Evolutionary conservation across 441 rosid genomes (phyloP), one percentile per base, ranked within the genome.

Genomic region (Omphalea diandra): DNA sequence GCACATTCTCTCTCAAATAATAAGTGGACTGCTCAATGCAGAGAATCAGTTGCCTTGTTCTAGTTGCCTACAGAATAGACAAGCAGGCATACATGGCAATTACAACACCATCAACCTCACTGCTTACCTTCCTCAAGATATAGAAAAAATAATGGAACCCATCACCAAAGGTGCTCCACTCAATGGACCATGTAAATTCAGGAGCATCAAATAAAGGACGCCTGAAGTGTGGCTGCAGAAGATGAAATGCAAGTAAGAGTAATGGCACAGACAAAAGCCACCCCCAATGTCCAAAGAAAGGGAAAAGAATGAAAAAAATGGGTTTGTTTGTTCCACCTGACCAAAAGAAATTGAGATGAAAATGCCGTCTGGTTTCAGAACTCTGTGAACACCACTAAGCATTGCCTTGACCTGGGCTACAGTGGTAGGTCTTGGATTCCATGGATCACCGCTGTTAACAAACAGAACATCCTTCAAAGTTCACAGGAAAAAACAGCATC

Each of bases 381-480:
- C 96, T 31, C 92, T 82, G 74, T 94, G 96, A 76, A 85, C 96
- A 44, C 88, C 81, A 59, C 84, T 84, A 15, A 94, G 97, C 86
- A 90, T 90, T 36, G 86, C 84, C 86, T 81, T 86, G 79, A 88
- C 97, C 79, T 83, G 85, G n/a, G 78, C 70, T 20, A 87, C 88
- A n/a, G 97, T 85, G 60, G 74, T 84, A 63, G 89, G 83, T 65
- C 75, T 83, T 4, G 98, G 97, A 77, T 91, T 91, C 97, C 99
- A 94, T 18, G 99, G 98, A 72, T 91, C 97, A 41, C 98, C 98
- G 65, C 93, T 87, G 83, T 90, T 86, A 75, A 91, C 97, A 76
- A 90, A 94, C 78, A 91, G 80, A 64, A 87, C 97, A 77, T 91
- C 97, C 99, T 94, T 81, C 79, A 79, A 81, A 49, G 27, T 59